Conservation (phyloP, 2,329 filamentous ascomycete genomes). For the Trichoderma guizhouense region DNA sequence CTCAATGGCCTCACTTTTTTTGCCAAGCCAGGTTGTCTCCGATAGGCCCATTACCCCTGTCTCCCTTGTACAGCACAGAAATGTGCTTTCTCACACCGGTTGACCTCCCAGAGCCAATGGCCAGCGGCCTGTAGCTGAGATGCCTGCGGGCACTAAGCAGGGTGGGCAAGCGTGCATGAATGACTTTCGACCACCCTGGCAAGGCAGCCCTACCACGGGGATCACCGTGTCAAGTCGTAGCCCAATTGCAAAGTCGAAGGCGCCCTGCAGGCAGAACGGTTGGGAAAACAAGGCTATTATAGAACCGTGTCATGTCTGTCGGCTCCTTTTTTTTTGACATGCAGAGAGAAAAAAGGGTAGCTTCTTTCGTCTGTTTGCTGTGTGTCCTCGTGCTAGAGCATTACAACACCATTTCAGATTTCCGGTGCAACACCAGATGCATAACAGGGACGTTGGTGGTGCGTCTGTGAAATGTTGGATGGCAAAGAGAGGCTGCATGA, state of each 20-base stretch:
- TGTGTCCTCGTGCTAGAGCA: neutral
- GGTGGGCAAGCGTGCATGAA: slow-evolving; percentile 1
- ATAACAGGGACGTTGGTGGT: neutral
- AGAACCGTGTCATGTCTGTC: neutral
- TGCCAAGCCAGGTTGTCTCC: slow-evolving; percentile 9
- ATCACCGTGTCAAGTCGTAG: slow-evolving; percentile 3
- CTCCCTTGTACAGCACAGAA: neutral
- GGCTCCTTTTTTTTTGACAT: neutral
- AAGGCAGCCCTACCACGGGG: slow-evolving; percentile 13
- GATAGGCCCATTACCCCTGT: slow-evolving; percentile 6
- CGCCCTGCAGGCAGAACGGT: neutral
- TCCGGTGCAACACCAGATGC: neutral
- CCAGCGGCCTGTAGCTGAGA: neutral
- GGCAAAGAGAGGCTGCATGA: neutral
- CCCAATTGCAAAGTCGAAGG: neutral
- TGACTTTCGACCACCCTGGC: neutral
- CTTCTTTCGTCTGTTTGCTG: neutral
- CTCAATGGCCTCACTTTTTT: neutral
- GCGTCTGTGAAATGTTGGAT: neutral
- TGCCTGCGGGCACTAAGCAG: slow-evolving; percentile 1
- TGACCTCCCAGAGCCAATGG: slow-evolving; percentile 6
- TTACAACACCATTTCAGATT: neutral
- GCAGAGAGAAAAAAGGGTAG: neutral
- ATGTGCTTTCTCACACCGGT: slow-evolving; percentile 14
- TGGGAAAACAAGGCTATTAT: slow-evolving; percentile 7